Percentiles rank a stretch among this genome's conserved stretches.
phyloP scores from a whole-genome alignment of 75 land plant genomes.

The Cunninghamia lanceolata region DNA sequence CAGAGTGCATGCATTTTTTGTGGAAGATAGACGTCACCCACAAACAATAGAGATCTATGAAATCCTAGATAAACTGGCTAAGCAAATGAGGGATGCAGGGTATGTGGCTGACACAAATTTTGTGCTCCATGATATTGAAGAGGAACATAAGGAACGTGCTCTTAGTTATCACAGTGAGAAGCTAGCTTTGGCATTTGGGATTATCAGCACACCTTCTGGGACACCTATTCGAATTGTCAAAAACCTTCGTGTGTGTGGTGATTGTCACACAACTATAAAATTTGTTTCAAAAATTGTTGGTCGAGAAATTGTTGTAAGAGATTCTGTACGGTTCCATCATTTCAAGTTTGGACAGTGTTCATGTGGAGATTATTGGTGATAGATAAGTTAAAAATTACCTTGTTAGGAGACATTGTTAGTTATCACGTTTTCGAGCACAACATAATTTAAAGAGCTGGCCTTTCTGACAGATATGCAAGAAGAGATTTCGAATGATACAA shows the following conservation, averaged over 20 bases:
- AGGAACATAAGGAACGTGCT: not conserved
- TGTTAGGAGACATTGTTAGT: not conserved
- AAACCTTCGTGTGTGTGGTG: constrained; percentile 16
- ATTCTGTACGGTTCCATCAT: constrained; percentile 17
- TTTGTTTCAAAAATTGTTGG: constrained; percentile 18
- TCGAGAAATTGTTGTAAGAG: constrained; percentile 20
- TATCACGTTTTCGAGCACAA: not conserved
- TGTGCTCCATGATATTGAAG: constrained; percentile 16
- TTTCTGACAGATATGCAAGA: not conserved
- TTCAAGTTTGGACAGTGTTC: constrained; percentile 24
- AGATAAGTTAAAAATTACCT: not conserved
- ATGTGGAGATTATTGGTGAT: constrained; percentile 19
- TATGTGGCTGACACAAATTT: constrained; percentile 2
- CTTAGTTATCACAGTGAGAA: constrained; percentile 24
- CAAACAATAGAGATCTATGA: constrained; percentile 3
- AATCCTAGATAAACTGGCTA: constrained; percentile 10
- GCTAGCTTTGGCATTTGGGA: constrained; percentile 29
- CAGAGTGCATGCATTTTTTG: constrained; percentile 1
- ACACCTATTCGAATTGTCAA: constrained; percentile 18
- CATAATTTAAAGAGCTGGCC: not conserved
- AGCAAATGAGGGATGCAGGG: constrained; percentile 6
- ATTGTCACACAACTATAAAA: constrained; percentile 19
- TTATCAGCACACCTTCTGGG: constrained; percentile 22
- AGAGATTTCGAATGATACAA: not conserved
- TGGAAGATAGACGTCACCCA: constrained; percentile 7